Conservation (phyloP, 345 rosid species). For the Eucalyptus sp. region DNA sequence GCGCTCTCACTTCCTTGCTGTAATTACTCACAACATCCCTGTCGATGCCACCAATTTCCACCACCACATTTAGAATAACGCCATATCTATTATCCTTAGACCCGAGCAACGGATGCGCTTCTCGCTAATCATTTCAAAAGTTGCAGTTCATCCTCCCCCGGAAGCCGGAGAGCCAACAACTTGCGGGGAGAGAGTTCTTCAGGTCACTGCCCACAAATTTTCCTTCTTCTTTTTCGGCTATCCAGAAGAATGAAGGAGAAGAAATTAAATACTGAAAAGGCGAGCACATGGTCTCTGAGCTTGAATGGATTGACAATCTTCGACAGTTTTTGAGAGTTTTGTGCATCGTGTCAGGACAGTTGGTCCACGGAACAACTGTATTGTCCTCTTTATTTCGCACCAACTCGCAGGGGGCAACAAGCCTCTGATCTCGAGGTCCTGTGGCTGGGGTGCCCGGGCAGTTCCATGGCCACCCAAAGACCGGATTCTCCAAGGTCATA, state of each 20-base stretch:
- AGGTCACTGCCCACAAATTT: not conserved
- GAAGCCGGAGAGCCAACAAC: not conserved
- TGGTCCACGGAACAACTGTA: not conserved
- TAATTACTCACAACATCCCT: slow-evolving; percentile 60
- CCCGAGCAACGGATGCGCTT: not conserved
- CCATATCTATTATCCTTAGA: not conserved
- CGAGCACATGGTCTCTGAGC: not conserved
- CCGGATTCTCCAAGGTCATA: not conserved
- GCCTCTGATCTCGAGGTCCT: not conserved
- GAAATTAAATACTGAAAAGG: not conserved
- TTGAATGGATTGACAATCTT: not conserved
- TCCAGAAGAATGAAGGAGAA: not conserved
- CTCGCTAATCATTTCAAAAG: not conserved
- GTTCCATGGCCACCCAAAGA: not conserved
- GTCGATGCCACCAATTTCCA: not conserved
- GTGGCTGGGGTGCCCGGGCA: not conserved
- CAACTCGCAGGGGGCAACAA: not conserved
- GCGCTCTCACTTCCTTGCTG: slow-evolving; percentile 45
- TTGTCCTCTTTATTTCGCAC: not conserved
- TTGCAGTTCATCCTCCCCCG: not conserved
- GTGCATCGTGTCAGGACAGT: not conserved
- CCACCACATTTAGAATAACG: not conserved
- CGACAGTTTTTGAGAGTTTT: not conserved
- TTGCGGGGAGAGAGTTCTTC: not conserved
- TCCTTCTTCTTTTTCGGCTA: not conserved